Conservation (phyloP, 2,329 filamentous ascomycete species). For the Colletotrichum tropicale region DNA sequence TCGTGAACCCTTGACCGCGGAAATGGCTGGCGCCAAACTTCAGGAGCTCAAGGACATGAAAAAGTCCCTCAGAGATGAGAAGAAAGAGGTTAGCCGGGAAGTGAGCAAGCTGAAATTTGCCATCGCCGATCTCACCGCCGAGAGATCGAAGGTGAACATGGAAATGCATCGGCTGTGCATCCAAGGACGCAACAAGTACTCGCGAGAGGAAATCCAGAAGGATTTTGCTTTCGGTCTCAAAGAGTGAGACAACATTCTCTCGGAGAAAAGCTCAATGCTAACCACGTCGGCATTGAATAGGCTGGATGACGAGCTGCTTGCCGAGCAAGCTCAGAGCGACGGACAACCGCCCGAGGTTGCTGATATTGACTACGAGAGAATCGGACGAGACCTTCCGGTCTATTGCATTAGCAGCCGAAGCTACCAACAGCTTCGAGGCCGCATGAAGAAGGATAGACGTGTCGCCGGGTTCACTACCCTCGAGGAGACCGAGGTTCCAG, state of each 20-base stretch:
- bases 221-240: conserved; percentile 39
- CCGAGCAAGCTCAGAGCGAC: not conserved
- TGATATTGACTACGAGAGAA: conserved; percentile 61
- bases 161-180: conserved; percentile 45
- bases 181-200: conserved; percentile 59
- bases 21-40: not conserved
- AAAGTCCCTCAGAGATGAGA: not conserved
- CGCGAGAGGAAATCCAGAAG: conserved; percentile 29
- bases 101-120: not conserved
- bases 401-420: conserved; percentile 69
- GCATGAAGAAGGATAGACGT: conserved; percentile 54
- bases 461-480: conserved; percentile 55
- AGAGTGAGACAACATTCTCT: conserved; percentile 41
- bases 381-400: conserved; percentile 61
- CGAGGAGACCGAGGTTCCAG: conserved; percentile 64
- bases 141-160: not conserved
- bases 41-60: not conserved
- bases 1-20: not conserved
- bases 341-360: conserved; percentile 10
- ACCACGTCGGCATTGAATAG: not conserved
- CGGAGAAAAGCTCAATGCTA: conserved; percentile 55
- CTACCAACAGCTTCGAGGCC: conserved; percentile 65
- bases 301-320: conserved; percentile 4
- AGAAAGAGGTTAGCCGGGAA: not conserved
- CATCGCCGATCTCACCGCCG: not conserved